Conservation (phyloP, 495 filamentous ascomycete species). For the Darksidea phi region DNA sequence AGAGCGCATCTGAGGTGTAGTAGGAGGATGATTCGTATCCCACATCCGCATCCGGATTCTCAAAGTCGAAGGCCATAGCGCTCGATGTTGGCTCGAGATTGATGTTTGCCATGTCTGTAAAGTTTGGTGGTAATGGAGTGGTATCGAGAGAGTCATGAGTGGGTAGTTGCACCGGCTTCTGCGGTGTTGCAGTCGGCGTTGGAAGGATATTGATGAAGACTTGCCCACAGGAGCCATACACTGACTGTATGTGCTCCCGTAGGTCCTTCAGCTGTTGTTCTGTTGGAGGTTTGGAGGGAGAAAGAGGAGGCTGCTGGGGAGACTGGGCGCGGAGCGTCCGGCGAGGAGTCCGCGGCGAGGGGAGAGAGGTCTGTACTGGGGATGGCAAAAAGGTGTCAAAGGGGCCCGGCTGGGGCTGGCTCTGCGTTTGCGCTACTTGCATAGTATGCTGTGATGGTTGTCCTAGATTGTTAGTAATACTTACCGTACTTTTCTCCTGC, state of each 20-base stretch:
- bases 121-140: constrained; percentile 54
- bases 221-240: constrained; percentile 34
- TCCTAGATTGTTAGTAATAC: constrained; percentile 62
- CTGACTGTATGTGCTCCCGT: constrained; percentile 40
- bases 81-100: constrained; percentile 49
- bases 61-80: constrained; percentile 45
- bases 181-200: constrained; percentile 33
- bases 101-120: constrained; percentile 55
- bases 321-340: constrained; percentile 31
- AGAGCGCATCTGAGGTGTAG: constrained; percentile 37
- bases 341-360: constrained; percentile 34
- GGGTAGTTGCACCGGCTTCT: constrained; percentile 26
- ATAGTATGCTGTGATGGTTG: constrained; percentile 58
- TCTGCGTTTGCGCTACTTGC: constrained; percentile 75
- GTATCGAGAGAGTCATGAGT: constrained; percentile 44
- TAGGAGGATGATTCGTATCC: constrained; percentile 45
- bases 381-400: constrained; percentile 39
- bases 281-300: constrained; percentile 28
- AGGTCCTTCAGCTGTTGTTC: constrained; percentile 40
- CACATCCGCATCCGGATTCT: constrained; percentile 52
- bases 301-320: constrained; percentile 29
- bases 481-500: constrained; percentile 57
- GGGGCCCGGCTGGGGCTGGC: constrained; percentile 61
- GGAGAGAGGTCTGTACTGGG: constrained; percentile 34
- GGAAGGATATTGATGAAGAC: constrained; percentile 40